Conservation (phyloP, 139 green algal genomes). For the Closterium sp. region DNA sequence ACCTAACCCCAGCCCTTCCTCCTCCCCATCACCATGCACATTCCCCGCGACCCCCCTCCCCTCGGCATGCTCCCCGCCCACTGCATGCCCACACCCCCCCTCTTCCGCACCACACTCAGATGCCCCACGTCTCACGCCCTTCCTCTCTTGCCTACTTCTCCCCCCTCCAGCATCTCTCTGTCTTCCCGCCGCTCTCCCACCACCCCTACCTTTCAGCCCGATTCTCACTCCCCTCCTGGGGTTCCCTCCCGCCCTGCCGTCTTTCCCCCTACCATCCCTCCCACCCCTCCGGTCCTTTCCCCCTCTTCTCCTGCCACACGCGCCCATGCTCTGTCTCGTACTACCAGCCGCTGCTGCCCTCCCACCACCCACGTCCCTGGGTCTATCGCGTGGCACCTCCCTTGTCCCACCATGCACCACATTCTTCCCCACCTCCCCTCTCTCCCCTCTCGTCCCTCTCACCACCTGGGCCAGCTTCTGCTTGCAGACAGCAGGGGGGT, state of each 20-base stretch:
- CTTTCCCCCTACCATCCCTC: background rate
- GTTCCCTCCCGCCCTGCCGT: background rate
- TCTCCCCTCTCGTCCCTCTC: background rate
- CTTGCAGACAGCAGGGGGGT: background rate
- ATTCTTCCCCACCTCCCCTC: background rate
- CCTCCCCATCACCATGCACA: too few species aligned
- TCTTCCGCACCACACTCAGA: background rate
- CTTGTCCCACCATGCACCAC: background rate
- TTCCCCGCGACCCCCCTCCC: background rate
- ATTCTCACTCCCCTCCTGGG: background rate
- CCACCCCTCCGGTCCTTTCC: background rate
- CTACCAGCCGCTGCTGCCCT: background rate
- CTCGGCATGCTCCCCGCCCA: background rate
- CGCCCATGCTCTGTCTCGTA: background rate
- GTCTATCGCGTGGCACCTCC: background rate
- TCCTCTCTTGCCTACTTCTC: background rate
- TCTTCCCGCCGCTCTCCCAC: background rate
- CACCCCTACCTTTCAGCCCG: background rate
- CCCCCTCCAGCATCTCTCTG: background rate
- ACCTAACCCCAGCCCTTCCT: too few species aligned
- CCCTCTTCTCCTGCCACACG: background rate
- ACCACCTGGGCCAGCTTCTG: background rate
- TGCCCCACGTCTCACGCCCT: background rate
- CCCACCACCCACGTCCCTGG: background rate
- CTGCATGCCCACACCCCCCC: background rate